Evolutionary conservation across 2,329 filamentous ascomycete genomes (phyloP), one percentile per base, ranked within the genome.

Genomic region (Fusarium devonianum): DNA sequence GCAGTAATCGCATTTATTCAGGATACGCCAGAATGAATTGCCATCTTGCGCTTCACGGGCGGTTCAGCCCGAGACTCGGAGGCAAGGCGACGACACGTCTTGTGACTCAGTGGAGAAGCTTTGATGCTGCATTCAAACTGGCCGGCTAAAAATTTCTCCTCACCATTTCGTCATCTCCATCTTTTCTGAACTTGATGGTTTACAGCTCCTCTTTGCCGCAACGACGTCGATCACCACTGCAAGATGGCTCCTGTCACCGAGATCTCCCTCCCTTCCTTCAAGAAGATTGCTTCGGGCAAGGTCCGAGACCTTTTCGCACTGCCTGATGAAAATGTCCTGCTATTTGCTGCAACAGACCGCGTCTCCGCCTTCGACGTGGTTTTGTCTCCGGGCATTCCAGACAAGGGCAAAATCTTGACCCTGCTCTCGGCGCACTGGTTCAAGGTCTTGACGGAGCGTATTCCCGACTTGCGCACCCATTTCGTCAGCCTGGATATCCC

Each of bases 311-410:
- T 95, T 26, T 96, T 90, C 71, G 79, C 83, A 53, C 76, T 95
- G 43, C 84, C 90, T 68, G 84, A 90, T 70, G 49, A 63, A 32
- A 88, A 84, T 3, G 41, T 47, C 2, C 82, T 96, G 4, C 86
- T 96, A 47, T 93, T 96, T 69, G 85, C 92, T 45, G 88, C 90
- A 17, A 89, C 90, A 11, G 92, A 97, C 75, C 88, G 94, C 61
- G 94, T 97, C 71, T 96, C 91, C 17, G 94, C 94, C 46, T 97
- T 93, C 78, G 93, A 97, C 80, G 91, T 95, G 63, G 85, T 96
- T 63, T 86, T 96, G 80, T 76, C 83, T 65, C 97, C 94, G 64
- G 77, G 77, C 57, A 76, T 82, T 39, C 75, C 77, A 34, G 67
- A 75, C 67, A 84, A 84, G 74, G 82, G 82, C 59, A 69, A 71